Conservation (phyloP, 805 yeast genomes). For the Zygoascus ofunaensis region DNA sequence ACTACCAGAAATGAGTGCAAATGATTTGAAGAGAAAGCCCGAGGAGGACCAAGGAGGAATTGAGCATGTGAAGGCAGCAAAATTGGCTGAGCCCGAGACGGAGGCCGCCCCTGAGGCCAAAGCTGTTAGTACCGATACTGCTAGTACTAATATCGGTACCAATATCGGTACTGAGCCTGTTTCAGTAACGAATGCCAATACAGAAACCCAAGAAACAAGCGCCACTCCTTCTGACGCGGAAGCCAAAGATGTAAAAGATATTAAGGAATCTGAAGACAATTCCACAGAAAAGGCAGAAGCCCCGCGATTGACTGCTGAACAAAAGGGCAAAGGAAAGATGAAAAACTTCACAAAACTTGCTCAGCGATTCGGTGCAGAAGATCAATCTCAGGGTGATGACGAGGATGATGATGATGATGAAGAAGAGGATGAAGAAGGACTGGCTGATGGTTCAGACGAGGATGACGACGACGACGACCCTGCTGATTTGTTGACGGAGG, state of each 20-base stretch:
- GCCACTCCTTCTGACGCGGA: too few relatives aligned
- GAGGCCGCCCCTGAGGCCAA: constrained; percentile 4
- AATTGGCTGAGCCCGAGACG: not conserved
- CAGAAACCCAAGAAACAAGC: too few relatives aligned
- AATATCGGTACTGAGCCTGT: too few relatives aligned
- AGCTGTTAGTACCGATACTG: too few relatives aligned
- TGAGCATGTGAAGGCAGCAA: not conserved
- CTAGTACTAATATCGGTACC: too few relatives aligned
- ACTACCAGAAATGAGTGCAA: not conserved
- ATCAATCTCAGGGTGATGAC: constrained; percentile 8
- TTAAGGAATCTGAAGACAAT: not conserved
- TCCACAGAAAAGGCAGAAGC: not conserved
- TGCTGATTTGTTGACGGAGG: constrained; percentile 36
- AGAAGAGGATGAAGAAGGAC: constrained; percentile 33
- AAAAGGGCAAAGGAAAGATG: constrained; percentile 17
- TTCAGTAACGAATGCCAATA: too few relatives aligned
- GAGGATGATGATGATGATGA: constrained; percentile 53
- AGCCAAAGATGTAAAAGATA: too few relatives aligned
- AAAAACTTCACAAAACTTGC: constrained; percentile 15
- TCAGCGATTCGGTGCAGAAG: constrained; percentile 13
- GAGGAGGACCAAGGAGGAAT: constrained; percentile 1
- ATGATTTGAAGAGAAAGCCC: constrained; percentile 8
- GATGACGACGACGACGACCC: constrained; percentile 40
- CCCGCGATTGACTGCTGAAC: constrained; percentile 1
- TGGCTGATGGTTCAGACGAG: constrained; percentile 27